Conservation (phyloP, 371 early-diverging fungal genomes). For the Apophysomyces elegans region DNA sequence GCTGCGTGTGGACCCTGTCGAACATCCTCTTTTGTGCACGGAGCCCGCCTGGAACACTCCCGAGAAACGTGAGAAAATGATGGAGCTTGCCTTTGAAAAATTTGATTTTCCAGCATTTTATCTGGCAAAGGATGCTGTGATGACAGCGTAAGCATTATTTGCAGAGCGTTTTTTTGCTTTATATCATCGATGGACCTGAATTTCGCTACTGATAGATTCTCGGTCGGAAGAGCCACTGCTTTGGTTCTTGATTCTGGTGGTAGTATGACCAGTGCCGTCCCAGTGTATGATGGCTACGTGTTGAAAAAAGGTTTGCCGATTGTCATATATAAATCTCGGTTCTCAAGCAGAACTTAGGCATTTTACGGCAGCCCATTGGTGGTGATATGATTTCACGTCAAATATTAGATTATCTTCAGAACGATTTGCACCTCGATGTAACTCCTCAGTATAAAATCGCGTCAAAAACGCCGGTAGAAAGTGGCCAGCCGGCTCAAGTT, state of each 20-base stretch:
- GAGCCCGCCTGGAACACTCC: constrained; percentile 91
- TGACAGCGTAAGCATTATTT: constrained; percentile 75
- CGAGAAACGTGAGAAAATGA: constrained; percentile 82
- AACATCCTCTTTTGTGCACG: constrained; percentile 89
- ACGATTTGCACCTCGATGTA: constrained; percentile 62
- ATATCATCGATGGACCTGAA: neutral
- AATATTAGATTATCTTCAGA: constrained; percentile 67
- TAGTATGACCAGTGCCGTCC: constrained; percentile 84
- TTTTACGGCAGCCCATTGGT: constrained; percentile 77
- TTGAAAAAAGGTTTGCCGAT: constrained; percentile 75
- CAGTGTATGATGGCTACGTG: constrained; percentile 95
- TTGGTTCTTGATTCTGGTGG: constrained; percentile 94
- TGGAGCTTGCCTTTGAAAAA: constrained; percentile 94
- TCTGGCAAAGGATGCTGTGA: constrained; percentile 87
- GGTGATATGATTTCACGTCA: constrained; percentile 86
- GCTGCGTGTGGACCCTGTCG: constrained; percentile 69
- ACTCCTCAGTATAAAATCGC: constrained; percentile 86
- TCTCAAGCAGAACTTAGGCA: constrained; percentile 38
- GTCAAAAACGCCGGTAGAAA: constrained; percentile 74
- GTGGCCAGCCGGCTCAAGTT: constrained; percentile 67
- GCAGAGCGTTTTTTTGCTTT: neutral
- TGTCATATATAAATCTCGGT: neutral
- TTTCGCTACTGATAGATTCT: constrained; percentile 65
- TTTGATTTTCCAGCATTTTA: constrained; percentile 92
- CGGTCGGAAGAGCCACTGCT: constrained; percentile 87